These are phyloP conservation scores for Goffeauzyma gilvescens DNA, from an alignment of 768 basidiomycete species.

Conservation along the genomic window DNA sequence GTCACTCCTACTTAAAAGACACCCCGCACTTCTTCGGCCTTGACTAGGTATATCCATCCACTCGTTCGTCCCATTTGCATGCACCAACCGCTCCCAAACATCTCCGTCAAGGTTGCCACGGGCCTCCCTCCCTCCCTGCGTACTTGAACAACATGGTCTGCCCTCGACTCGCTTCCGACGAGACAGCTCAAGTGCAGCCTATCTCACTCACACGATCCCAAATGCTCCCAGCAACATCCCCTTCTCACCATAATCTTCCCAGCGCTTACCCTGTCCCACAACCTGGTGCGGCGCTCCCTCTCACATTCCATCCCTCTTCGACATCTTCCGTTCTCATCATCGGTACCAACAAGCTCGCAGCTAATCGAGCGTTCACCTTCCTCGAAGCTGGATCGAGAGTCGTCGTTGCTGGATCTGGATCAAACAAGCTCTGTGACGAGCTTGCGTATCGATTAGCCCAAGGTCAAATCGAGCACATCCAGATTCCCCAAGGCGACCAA, in stretches of 20 bases:
- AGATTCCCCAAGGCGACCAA: conserved; percentile 31
- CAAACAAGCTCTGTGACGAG: conserved; percentile 46
- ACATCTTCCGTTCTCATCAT: conserved; percentile 43
- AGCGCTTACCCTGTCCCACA: conserved; percentile 21
- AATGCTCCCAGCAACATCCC: too few relatives aligned
- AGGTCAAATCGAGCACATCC: conserved; percentile 42
- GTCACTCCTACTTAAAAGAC: too few relatives aligned
- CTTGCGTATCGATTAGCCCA: conserved; percentile 44
- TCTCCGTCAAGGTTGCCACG: too few relatives aligned
- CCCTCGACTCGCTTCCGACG: too few relatives aligned
- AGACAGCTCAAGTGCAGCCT: neutral
- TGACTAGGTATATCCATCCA: too few relatives aligned
- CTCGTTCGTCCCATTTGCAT: too few relatives aligned
- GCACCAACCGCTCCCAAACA: too few relatives aligned
- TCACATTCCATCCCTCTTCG: conserved; percentile 49
- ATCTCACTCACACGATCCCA: neutral
- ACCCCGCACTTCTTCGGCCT: too few relatives aligned
- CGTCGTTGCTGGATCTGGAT: conserved; percentile 41
- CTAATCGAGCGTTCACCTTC: conserved; percentile 60
- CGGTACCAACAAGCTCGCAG: conserved; percentile 62
- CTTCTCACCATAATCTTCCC: neutral
- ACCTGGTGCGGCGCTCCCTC: conserved; percentile 52
- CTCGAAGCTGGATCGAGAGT: conserved; percentile 63
- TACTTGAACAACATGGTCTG: too few relatives aligned
- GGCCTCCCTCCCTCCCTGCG: too few relatives aligned